Conservation (phyloP, 345 rosid genomes). For the Triadica sebifera region DNA sequence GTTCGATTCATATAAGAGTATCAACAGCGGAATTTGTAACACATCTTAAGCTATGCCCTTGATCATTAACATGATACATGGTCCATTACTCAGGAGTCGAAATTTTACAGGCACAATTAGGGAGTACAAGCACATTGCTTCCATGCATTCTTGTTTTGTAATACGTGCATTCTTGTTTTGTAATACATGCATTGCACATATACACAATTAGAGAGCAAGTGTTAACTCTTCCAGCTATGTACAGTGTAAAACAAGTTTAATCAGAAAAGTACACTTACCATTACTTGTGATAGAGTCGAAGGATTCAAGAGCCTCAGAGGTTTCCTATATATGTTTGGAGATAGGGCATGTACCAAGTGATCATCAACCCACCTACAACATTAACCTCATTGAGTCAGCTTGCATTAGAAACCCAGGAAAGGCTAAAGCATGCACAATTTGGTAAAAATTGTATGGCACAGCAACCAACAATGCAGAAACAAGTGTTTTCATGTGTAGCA, state of each 20-base stretch:
- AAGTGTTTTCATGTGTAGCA: background rate
- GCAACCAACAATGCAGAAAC: constrained; percentile 12
- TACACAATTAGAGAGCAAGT: background rate
- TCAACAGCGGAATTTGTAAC: background rate
- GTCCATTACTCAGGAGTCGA: background rate
- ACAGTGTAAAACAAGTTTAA: constrained; percentile 3
- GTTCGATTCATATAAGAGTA: background rate
- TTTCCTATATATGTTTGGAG: constrained; percentile 83
- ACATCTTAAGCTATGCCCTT: background rate
- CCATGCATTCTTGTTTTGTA: too few species aligned
- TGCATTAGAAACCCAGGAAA: background rate
- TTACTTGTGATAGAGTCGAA: constrained; percentile 82
- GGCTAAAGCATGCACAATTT: background rate
- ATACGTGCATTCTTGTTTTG: background rate
- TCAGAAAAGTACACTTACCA: constrained; percentile 41
- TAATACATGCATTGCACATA: background rate
- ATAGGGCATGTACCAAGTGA: constrained; percentile 85
- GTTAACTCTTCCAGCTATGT: constrained; percentile 52
- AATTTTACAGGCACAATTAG: background rate
- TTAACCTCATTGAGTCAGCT: background rate
- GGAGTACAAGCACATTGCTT: background rate
- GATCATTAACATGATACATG: background rate
- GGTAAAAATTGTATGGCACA: background rate
- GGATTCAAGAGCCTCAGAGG: constrained; percentile 85
- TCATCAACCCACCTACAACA: constrained; percentile 79